Conservation (phyloP, 768 basidiomycete genomes). For the Tubosaeta sp. region DNA sequence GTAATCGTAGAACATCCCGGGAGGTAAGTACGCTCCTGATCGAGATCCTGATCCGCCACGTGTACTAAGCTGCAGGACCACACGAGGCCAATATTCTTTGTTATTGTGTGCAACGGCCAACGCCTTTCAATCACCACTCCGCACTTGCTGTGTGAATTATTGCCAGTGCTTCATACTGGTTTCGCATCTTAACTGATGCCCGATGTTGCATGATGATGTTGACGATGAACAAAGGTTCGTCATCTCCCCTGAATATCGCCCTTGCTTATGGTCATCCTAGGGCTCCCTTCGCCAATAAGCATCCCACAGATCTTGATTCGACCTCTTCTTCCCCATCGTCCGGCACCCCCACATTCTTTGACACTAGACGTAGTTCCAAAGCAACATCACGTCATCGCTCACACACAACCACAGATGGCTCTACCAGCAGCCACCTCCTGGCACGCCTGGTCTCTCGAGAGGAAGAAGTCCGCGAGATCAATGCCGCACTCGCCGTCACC, state of each 20-base stretch:
- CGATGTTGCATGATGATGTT: constrained; percentile 27
- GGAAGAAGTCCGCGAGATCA: constrained; percentile 31
- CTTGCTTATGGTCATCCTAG: constrained; percentile 12
- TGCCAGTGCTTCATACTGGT: not conserved
- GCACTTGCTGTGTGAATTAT: constrained; percentile 1
- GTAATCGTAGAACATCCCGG: not conserved
- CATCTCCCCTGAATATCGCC: not conserved
- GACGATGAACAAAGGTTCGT: constrained; percentile 27
- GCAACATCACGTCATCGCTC: constrained; percentile 25
- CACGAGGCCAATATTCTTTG: constrained; percentile 24
- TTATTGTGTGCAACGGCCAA: not conserved
- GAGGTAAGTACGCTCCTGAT: not conserved
- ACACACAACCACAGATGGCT: constrained; percentile 24
- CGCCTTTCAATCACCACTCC: not conserved
- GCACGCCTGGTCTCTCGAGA: constrained; percentile 27
- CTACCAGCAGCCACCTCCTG: constrained; percentile 28
- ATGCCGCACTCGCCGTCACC: constrained; percentile 22
- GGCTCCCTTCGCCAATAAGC: constrained; percentile 23
- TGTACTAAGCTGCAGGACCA: constrained; percentile 25
- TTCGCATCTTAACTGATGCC: constrained; percentile 12
- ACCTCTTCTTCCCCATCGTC: constrained; percentile 26
- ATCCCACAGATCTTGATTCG: constrained; percentile 30
- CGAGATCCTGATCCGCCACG: constrained; percentile 15
- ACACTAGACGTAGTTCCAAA: constrained; percentile 23
- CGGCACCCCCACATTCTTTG: constrained; percentile 12